Conservation (phyloP, 179 eudicot species). For the Drosera spatulata region DNA sequence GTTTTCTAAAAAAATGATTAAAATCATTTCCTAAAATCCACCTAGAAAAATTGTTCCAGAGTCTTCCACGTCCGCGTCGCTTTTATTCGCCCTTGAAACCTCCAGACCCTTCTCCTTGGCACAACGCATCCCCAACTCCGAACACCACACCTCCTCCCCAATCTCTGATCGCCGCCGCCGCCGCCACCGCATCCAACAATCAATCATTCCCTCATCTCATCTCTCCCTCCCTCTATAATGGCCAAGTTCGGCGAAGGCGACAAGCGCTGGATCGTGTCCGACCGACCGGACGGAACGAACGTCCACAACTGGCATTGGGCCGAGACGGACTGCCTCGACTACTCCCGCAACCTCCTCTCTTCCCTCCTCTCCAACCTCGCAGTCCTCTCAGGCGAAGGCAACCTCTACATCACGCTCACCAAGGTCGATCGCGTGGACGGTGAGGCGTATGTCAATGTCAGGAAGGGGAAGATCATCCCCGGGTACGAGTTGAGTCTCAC, state of each 20-base stretch:
- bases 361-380: conserved; percentile 33
- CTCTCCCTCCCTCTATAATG: conserved; percentile 26
- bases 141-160: no score
- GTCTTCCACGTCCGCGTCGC: no score
- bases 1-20: no score
- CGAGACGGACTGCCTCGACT: conserved; percentile 78
- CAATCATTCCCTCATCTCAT: background rate
- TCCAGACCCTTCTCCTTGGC: no score
- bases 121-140: no score
- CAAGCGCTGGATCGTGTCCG: conserved; percentile 81
- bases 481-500: conserved; percentile 61
- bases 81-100: no score
- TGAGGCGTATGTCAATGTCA: conserved; percentile 80
- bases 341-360: conserved; percentile 44
- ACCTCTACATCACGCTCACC: background rate
- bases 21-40: no score
- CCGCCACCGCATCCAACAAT: background rate
- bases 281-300: conserved; percentile 82
- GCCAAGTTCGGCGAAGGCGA: conserved; percentile 97
- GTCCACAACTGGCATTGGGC: conserved; percentile 99
- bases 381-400: conserved; percentile 48
- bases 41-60: no score
- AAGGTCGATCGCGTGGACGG: conserved; percentile 45
- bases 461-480: conserved; percentile 89
- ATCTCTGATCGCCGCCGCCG: no score